Evolutionary conservation across 108 stramenopile genomes (phyloP).

Genomic region (Nitzschia putrida): DNA sequence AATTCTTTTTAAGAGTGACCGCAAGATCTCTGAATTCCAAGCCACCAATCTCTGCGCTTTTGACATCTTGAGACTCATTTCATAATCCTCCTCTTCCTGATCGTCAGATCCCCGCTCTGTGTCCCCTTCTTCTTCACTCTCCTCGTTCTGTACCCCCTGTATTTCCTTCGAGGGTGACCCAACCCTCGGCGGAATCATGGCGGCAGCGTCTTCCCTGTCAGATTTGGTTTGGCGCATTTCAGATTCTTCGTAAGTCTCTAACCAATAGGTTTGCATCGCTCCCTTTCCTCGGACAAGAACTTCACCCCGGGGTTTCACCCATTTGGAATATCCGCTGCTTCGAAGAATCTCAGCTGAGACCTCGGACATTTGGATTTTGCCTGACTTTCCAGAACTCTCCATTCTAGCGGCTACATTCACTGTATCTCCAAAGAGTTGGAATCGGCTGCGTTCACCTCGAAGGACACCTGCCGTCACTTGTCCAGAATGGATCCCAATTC

Average conservation of each 20-base stretch:
- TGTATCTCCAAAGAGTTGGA: slow-evolving; percentile 57
- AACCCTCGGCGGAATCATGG: background rate
- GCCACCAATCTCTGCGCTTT: slow-evolving; percentile 1
- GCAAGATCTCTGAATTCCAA: slow-evolving; percentile 3
- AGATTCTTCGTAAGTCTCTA: background rate
- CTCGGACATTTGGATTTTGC: slow-evolving; percentile 38
- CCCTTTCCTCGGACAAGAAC: slow-evolving; percentile 25
- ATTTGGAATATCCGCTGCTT: slow-evolving; percentile 3
- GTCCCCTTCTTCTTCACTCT: background rate
- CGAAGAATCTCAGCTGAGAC: slow-evolving; percentile 42
- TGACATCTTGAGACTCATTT: background rate
- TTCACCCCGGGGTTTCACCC: slow-evolving; percentile 24
- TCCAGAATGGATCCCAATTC: slow-evolving; percentile 9
- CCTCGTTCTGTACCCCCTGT: too few species aligned
- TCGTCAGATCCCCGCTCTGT: slow-evolving; percentile 7
- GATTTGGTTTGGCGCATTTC: background rate
- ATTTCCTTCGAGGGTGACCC: too few species aligned
- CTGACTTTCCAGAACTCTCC: slow-evolving; percentile 40
- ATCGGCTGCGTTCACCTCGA: slow-evolving; percentile 8
- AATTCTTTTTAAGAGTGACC: background rate
- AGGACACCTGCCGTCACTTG: slow-evolving; percentile 13
- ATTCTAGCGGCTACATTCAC: slow-evolving; percentile 42
- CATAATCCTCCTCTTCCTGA: background rate
- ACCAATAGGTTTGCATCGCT: slow-evolving; percentile 22
- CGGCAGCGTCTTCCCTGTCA: background rate